Percentiles rank a stretch among this genome's conserved stretches.
Evolutionary conservation across 225 moss, liverwort and hornwort genomes (phyloP).

Genomic region (Takakia lepidozioides): DNA sequence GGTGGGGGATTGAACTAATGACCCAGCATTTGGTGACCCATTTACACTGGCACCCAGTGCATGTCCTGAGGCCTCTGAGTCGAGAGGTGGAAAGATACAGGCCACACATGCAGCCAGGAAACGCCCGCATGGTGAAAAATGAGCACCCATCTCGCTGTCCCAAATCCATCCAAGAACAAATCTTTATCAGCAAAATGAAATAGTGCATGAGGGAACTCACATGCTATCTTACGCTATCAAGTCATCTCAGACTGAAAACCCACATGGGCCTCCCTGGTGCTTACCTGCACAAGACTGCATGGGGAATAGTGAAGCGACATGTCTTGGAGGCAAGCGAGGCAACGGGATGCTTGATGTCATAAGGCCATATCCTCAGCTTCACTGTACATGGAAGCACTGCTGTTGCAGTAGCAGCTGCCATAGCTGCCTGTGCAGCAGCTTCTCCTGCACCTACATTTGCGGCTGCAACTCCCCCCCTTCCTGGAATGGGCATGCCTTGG

Average conservation of each 20-base stretch:
- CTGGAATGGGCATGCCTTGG: slow-evolving; percentile 48
- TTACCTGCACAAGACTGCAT: slow-evolving; percentile 99
- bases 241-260: no score
- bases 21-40: slow-evolving; percentile 79
- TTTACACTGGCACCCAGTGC: slow-evolving; percentile 47
- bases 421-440: no score
- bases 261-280: no score
- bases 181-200: no score
- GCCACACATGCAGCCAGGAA: slow-evolving; percentile 99
- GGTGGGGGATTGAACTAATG: slow-evolving; percentile 85
- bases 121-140: slow-evolving; percentile 98
- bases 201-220: no score
- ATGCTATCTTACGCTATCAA: no score
- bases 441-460: slow-evolving; percentile 71
- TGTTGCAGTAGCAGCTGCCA: slow-evolving; percentile 59
- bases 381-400: slow-evolving; percentile 98
- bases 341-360: slow-evolving; percentile 89
- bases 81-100: slow-evolving; percentile 74
- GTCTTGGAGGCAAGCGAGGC: slow-evolving; percentile 72
- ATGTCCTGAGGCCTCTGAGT: slow-evolving; percentile 55
- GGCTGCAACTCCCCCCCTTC: slow-evolving; percentile 44
- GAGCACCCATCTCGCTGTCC: slow-evolving; percentile 99
- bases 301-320: slow-evolving; percentile 91
- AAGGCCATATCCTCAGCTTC: slow-evolving; percentile 98
- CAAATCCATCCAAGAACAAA: no score